These are phyloP conservation scores for Colletotrichum melonis DNA, from an alignment of 2,329 filamentous ascomycete species.

Conservation along the genomic window DNA sequence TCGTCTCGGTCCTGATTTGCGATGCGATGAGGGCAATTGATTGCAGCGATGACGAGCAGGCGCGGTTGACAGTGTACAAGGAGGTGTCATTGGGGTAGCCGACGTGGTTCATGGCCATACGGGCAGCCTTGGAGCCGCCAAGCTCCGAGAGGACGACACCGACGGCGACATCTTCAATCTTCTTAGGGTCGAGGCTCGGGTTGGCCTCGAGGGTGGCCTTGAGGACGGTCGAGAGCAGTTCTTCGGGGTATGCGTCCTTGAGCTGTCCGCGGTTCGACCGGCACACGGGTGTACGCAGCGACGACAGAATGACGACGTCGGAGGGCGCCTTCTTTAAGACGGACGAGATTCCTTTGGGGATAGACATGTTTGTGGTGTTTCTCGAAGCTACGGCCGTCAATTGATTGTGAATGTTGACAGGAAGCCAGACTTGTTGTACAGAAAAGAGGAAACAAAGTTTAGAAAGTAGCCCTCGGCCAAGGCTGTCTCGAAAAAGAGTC, in stretches of 20 bases:
- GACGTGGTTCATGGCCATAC: slow-evolving; percentile 89
- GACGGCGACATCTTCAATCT: slow-evolving; percentile 84
- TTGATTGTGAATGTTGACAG: background rate
- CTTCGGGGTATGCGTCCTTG: slow-evolving; percentile 90
- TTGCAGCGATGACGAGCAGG: slow-evolving; percentile 83
- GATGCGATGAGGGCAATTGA: slow-evolving; percentile 81
- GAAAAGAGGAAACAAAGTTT: background rate
- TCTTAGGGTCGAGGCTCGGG: slow-evolving; percentile 75
- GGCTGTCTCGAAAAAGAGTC: slow-evolving; percentile 16
- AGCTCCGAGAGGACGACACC: slow-evolving; percentile 93
- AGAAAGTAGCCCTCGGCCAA: slow-evolving; percentile 1
- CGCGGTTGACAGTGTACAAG: slow-evolving; percentile 90
- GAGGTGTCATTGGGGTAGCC: slow-evolving; percentile 79
- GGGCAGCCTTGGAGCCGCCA: slow-evolving; percentile 88
- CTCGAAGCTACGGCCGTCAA: slow-evolving; percentile 4
- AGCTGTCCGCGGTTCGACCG: slow-evolving; percentile 85
- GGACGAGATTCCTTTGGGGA: slow-evolving; percentile 76
- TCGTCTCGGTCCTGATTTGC: slow-evolving; percentile 78
- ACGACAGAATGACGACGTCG: slow-evolving; percentile 89
- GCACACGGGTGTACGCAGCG: slow-evolving; percentile 89
- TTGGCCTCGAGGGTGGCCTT: slow-evolving; percentile 77
- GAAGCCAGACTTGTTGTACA: slow-evolving; percentile 3
- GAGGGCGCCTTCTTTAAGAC: slow-evolving; percentile 83
- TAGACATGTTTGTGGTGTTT: slow-evolving; percentile 52
- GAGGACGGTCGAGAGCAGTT: slow-evolving; percentile 79